These are phyloP conservation scores for Pseudonitzschia multiseries DNA, from an alignment of 108 stramenopile genomes.

Conservation along the genomic window DNA sequence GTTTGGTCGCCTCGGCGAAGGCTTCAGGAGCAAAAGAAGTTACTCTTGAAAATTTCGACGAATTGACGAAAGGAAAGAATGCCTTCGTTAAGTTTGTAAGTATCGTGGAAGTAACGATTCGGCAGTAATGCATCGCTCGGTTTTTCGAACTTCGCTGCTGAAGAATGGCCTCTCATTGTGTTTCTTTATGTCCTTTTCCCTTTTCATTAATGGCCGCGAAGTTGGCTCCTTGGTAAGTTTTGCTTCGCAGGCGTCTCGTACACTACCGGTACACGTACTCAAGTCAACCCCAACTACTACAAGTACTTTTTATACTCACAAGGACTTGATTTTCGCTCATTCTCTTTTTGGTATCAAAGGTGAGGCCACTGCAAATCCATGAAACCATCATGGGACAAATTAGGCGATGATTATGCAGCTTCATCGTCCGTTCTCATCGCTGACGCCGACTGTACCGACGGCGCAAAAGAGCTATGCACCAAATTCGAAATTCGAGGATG, in stretches of 20 bases:
- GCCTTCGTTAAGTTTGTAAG: constrained; percentile 44
- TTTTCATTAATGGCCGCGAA: neutral
- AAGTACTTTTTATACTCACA: neutral
- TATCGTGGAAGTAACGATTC: neutral
- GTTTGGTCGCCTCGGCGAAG: constrained; percentile 11
- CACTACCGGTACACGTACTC: too few relatives aligned
- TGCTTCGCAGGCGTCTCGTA: neutral
- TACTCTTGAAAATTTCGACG: constrained; percentile 34
- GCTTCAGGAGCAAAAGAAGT: constrained; percentile 36
- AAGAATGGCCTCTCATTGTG: neutral
- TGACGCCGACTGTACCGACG: constrained; percentile 66
- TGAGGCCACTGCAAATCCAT: constrained; percentile 76
- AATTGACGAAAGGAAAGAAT: constrained; percentile 39
- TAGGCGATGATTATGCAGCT: constrained; percentile 63
- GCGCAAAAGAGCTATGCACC: constrained; percentile 52
- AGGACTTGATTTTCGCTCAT: neutral
- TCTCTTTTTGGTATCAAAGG: constrained; percentile 16
- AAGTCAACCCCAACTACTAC: neutral
- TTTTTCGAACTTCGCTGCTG: neutral
- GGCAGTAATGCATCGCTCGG: neutral
- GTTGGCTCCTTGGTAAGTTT: constrained; percentile 49
- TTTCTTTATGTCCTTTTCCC: neutral
- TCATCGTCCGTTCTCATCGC: constrained; percentile 72
- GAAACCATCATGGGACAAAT: constrained; percentile 70
- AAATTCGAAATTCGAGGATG: constrained; percentile 53